Evolutionary conservation across 306 rosid genomes (phyloP).

Genomic region (Argentina anserina): DNA sequence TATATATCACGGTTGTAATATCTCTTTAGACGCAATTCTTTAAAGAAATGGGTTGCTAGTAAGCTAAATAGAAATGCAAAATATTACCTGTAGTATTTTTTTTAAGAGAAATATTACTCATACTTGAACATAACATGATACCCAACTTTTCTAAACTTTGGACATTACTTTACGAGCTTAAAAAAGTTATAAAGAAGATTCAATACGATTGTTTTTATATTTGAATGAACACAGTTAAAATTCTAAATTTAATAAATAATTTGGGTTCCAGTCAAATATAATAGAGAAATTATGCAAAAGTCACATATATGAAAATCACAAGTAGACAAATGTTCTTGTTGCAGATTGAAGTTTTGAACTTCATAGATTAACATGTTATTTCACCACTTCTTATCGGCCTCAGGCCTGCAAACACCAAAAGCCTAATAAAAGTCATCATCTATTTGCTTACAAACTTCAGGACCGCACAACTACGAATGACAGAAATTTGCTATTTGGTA

Average conservation of each 20-base stretch:
- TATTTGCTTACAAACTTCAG: neutral
- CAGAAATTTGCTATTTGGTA: neutral
- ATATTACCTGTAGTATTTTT: too few relatives aligned
- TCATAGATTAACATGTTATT: neutral
- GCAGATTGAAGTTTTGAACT: neutral
- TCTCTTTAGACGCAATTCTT: too few relatives aligned
- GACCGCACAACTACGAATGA: neutral
- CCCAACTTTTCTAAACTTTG: too few relatives aligned
- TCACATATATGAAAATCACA: neutral
- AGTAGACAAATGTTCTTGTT: neutral
- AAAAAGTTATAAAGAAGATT: neutral
- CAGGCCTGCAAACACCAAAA: neutral
- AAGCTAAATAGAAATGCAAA: too few relatives aligned
- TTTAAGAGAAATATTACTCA: too few relatives aligned
- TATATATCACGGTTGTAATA: too few relatives aligned
- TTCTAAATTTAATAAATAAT: too few relatives aligned
- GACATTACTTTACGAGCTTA: neutral
- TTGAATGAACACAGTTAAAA: neutral
- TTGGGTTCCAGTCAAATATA: neutral
- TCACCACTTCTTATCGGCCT: neutral
- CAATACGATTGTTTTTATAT: neutral
- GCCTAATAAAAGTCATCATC: neutral
- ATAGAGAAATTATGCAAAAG: neutral
- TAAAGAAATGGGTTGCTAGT: too few relatives aligned
- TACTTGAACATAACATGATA: too few relatives aligned